phyloP scores from a whole-genome alignment of 805 yeast species.

The Saccharomycopsis lassenensis region DNA sequence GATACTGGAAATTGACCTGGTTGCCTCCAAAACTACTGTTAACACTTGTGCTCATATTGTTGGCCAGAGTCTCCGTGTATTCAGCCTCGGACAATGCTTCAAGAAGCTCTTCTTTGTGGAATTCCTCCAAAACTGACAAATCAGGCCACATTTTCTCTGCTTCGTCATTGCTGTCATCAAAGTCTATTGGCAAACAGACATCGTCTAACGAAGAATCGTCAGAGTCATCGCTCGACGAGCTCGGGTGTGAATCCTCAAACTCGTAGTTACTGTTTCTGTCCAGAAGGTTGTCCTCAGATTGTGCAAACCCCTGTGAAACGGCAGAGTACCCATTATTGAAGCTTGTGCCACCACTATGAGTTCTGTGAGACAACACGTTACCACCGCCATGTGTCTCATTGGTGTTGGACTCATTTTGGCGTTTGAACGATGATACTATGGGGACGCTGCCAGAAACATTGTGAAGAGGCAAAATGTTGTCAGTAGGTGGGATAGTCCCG shows the following conservation, averaged over 20 bases:
- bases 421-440: too few relatives aligned
- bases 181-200: slow-evolving; percentile 81
- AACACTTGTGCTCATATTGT: not conserved
- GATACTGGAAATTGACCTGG: slow-evolving; percentile 15
- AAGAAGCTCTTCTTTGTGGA: slow-evolving; percentile 51
- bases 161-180: slow-evolving; percentile 21
- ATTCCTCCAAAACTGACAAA: slow-evolving; percentile 60
- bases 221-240: slow-evolving; percentile 12
- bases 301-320: too few relatives aligned
- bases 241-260: slow-evolving; percentile 18
- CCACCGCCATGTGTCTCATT: too few relatives aligned
- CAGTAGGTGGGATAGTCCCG: too few relatives aligned
- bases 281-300: slow-evolving; percentile 13
- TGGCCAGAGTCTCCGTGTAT: not conserved
- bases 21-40: not conserved
- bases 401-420: too few relatives aligned
- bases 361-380: too few relatives aligned
- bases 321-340: too few relatives aligned
- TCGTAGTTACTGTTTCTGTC: slow-evolving; percentile 17
- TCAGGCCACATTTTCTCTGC: slow-evolving; percentile 69
- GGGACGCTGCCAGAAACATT: too few relatives aligned
- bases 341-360: too few relatives aligned
- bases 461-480: too few relatives aligned
- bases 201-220: slow-evolving; percentile 70
- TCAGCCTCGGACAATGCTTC: slow-evolving; percentile 14